These are phyloP conservation scores for Podaxis rugospora DNA, from an alignment of 768 basidiomycete species.

Conservation along the genomic window DNA sequence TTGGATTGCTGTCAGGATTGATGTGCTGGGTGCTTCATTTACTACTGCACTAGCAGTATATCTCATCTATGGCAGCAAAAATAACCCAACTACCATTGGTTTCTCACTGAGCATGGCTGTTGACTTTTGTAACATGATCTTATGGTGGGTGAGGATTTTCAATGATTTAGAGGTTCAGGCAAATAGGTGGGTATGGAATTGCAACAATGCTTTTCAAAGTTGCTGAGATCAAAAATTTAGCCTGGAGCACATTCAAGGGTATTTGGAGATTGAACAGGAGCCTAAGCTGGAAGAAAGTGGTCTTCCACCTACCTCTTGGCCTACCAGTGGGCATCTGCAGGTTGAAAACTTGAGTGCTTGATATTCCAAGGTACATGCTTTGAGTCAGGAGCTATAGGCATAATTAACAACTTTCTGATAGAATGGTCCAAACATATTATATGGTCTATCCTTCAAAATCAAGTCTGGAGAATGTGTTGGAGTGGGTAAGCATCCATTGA, in stretches of 20 bases:
- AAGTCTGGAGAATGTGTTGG: slow-evolving; percentile 57
- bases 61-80: slow-evolving; percentile 36
- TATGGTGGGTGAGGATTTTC: slow-evolving; percentile 41
- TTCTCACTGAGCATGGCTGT: slow-evolving; percentile 59
- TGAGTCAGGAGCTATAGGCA: neutral
- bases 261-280: slow-evolving; percentile 16
- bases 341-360: slow-evolving; percentile 50
- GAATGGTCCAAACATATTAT: slow-evolving; percentile 41
- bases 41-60: slow-evolving; percentile 51
- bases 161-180: slow-evolving; percentile 45
- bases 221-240: slow-evolving; percentile 5
- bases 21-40: slow-evolving; percentile 54
- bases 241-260: slow-evolving; percentile 15
- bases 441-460: slow-evolving; percentile 46
- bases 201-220: neutral
- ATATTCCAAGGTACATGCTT: slow-evolving; percentile 31
- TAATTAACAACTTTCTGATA: neutral
- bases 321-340: slow-evolving; percentile 44
- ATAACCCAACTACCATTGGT: slow-evolving; percentile 38
- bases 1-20: slow-evolving; percentile 48
- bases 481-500: slow-evolving; percentile 18
- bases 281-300: slow-evolving; percentile 10
- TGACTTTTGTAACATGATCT: slow-evolving; percentile 53
- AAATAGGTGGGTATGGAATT: slow-evolving; percentile 29
- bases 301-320: slow-evolving; percentile 56